Evolutionary conservation across 78 protist genomes (phyloP), one percentile per base, ranked within the genome.

Genomic region (Emiliania huxleyi): DNA sequence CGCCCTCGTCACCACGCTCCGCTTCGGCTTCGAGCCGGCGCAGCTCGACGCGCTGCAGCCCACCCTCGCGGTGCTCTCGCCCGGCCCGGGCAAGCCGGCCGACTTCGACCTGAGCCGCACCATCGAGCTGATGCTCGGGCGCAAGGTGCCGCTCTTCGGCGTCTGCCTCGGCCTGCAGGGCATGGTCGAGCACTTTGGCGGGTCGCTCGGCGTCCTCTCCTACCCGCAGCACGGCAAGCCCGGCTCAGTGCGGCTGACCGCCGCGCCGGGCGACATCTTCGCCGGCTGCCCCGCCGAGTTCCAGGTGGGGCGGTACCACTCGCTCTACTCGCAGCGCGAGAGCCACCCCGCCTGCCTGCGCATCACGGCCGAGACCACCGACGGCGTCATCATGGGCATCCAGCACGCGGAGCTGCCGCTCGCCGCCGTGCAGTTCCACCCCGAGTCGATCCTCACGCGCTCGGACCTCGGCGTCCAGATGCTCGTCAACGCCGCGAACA

Each of bases 161-260:
- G 93, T 91, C 56, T 91, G 93, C 79, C 93, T 91, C 40, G 93
- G 93, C 8, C 71, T 85, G 33, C 73, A 85, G 49, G 93, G 88
- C 38, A 75, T 91, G 35, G 81, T 91, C 49, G 93, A 91, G 35
- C 35, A 71, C 40, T 91, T 48, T 40, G 93, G 89, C 25, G 93
- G 93, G 2, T 3, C 75, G 93, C 89, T 71, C 45, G 93, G 71
- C 38, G 93, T 71, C n/a, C 52, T 91, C 43, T 18, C 91, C 15
- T 21, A 44, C 11, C 62, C 42, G 25, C 90, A 87, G 91, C 93
- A 91, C 90, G 93, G 93, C 52, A 91, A 91, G 90, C 93, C 93
- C 33, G 89, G 37, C 8, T 1, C 1, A 5, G 22, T 81, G 33
- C 19, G 21, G 11, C 49, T 81, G 19, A 6, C 21, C 19, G 35